Evolutionary conservation across 2,329 filamentous ascomycete genomes (phyloP).

Genomic region (Fusarium sp.): DNA sequence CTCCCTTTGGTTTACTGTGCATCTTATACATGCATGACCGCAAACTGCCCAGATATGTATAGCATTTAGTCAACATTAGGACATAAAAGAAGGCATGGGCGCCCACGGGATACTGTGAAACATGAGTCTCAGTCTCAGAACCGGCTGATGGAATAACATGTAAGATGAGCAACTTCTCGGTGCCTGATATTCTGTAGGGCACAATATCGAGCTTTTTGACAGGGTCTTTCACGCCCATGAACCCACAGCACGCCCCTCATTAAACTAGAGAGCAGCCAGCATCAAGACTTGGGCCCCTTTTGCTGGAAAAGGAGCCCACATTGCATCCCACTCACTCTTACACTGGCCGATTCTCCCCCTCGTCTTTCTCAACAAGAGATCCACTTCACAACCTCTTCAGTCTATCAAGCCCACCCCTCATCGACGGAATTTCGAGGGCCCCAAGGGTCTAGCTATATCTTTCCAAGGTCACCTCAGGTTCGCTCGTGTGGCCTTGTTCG

Average conservation of each 20-base stretch:
- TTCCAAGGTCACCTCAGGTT: conserved; percentile 1
- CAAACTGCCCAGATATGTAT: background rate
- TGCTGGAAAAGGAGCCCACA: conserved; percentile 34
- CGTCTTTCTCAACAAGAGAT: conserved; percentile 20
- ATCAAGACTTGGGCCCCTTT: conserved; percentile 31
- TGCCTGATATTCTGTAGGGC: conserved; percentile 29
- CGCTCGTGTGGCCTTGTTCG: background rate
- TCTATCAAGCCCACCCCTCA: conserved; percentile 30
- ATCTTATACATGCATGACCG: conserved; percentile 10
- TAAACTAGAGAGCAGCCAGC: conserved; percentile 30
- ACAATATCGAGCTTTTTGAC: conserved; percentile 25
- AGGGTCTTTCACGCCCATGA: conserved; percentile 22
- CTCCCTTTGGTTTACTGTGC: conserved; percentile 8
- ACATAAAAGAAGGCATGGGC: conserved; percentile 3
- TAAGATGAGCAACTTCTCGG: conserved; percentile 18
- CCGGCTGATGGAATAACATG: background rate
- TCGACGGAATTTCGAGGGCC: conserved; percentile 18
- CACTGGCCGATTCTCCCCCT: conserved; percentile 28
- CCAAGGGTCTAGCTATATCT: conserved; percentile 20
- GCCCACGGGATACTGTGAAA: conserved; percentile 13
- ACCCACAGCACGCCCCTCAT: conserved; percentile 34
- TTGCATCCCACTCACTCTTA: conserved; percentile 34
- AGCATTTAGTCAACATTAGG: background rate
- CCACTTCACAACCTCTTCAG: conserved; percentile 21
- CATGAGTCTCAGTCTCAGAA: conserved; percentile 30